Evolutionary conservation across 257 asterid genomes (phyloP).

Genomic region (Solanum chilense): DNA sequence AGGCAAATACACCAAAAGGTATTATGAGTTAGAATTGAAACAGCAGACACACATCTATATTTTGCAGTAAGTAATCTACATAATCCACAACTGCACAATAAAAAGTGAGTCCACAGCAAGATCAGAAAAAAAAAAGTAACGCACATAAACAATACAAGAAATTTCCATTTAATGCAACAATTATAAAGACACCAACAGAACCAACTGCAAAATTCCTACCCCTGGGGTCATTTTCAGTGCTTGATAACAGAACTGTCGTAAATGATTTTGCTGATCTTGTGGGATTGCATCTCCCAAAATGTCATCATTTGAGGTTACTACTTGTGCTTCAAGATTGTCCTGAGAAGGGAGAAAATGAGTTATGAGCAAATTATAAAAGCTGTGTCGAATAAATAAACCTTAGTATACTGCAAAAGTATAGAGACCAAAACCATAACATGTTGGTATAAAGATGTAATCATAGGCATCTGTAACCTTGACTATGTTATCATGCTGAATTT

Average conservation of each 20-base stretch:
- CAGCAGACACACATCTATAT: neutral
- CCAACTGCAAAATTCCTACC: constrained; percentile 29
- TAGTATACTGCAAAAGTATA: neutral
- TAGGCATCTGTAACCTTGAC: neutral
- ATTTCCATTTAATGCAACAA: neutral
- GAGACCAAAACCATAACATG: neutral
- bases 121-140: neutral
- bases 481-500: neutral
- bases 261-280: constrained; percentile 51
- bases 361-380: neutral
- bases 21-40: neutral
- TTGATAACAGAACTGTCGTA: constrained; percentile 76
- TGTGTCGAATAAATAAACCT: neutral
- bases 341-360: constrained; percentile 23
- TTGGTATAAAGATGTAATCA: neutral
- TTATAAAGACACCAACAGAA: neutral
- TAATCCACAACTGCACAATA: neutral
- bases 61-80: neutral
- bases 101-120: neutral
- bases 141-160: neutral
- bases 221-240: constrained; percentile 57
- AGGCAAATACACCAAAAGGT: constrained; percentile 1
- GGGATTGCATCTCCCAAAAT: constrained; percentile 84
- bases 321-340: constrained; percentile 54
- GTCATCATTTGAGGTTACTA: constrained; percentile 73